Evolutionary conservation across 805 yeast species (phyloP).

Genomic region (Grigorovia transvaalensis): DNA sequence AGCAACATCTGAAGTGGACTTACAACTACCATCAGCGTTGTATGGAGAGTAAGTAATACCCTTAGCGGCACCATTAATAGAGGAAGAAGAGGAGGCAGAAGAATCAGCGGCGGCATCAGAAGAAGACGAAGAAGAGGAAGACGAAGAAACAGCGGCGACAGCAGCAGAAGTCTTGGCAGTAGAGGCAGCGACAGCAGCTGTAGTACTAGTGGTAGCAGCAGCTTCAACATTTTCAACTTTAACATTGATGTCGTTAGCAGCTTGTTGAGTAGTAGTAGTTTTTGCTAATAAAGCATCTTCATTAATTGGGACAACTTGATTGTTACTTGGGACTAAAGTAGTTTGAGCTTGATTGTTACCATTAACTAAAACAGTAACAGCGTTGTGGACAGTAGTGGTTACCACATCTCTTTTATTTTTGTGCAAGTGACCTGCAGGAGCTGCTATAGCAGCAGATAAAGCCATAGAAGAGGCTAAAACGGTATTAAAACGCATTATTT

Average conservation of each 20-base stretch:
- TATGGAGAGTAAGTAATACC: conserved; percentile 83
- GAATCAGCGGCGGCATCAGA: conserved; percentile 36
- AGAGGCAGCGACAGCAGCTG: conserved; percentile 8
- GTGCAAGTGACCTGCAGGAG: conserved; percentile 44
- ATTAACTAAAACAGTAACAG: conserved; percentile 27
- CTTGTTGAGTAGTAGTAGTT: conserved; percentile 2
- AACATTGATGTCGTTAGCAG: conserved; percentile 16
- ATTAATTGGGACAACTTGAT: conserved; percentile 11
- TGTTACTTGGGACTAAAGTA: conserved; percentile 4
- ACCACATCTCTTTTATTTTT: conserved; percentile 41
- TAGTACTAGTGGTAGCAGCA: conserved; percentile 2
- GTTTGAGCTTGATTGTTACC: conserved; percentile 20
- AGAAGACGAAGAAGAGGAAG: conserved; percentile 30
- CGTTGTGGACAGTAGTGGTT: conserved; percentile 38
- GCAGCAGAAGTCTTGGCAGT: conserved; percentile 6
- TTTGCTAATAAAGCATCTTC: conserved; percentile 14
- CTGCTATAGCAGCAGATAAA: conserved; percentile 41
- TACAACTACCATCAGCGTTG: conserved; percentile 58
- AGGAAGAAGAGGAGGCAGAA: conserved; percentile 30
- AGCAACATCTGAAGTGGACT: conserved; percentile 46
- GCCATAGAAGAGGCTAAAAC: conserved; percentile 37
- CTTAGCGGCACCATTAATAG: conserved; percentile 38
- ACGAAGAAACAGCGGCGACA: conserved; percentile 18
- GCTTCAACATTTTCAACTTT: conserved; percentile 2
- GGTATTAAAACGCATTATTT: conserved; percentile 40